Evolutionary conservation across 176 grass and related monocot species (phyloP).

Genomic region (Urochloa ruziziensis): DNA sequence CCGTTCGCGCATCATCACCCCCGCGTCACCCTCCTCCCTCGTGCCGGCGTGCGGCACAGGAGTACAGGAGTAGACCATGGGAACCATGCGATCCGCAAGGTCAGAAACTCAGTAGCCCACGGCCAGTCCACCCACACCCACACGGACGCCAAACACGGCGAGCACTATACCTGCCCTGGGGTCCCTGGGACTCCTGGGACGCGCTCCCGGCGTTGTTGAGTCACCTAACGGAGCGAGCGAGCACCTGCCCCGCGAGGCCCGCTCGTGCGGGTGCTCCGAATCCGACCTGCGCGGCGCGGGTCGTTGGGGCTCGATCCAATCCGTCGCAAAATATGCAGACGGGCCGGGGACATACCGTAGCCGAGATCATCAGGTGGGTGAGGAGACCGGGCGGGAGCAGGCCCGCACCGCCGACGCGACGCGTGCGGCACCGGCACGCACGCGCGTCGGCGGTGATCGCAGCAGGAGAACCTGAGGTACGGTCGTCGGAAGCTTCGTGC

Average conservation of each 20-base stretch:
- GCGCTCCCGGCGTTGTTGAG: not conserved
- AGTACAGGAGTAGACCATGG: not conserved
- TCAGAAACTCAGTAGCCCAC: no score
- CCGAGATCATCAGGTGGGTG: not conserved
- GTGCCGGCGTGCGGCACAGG: not conserved
- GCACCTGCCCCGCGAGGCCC: not conserved
- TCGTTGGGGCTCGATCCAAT: not conserved
- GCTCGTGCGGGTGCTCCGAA: constrained; percentile 27
- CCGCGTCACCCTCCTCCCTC: not conserved
- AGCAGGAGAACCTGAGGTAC: not conserved
- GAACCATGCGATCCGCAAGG: constrained; percentile 18
- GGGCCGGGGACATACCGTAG: no score
- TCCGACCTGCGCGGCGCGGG: not conserved
- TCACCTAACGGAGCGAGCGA: not conserved
- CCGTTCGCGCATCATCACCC: not conserved
- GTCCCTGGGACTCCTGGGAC: not conserved
- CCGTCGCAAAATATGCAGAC: not conserved
- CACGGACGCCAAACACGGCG: not conserved
- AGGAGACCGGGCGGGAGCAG: not conserved
- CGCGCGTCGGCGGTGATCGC: not conserved
- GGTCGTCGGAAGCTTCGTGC: constrained; percentile 38
- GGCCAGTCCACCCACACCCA: not conserved
- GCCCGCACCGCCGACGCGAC: not conserved
- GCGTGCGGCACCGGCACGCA: not conserved
- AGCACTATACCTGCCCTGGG: not conserved